phyloP scores from a whole-genome alignment of 495 filamentous ascomycete species.

The Podospora bellae-mahoneyi region DNA sequence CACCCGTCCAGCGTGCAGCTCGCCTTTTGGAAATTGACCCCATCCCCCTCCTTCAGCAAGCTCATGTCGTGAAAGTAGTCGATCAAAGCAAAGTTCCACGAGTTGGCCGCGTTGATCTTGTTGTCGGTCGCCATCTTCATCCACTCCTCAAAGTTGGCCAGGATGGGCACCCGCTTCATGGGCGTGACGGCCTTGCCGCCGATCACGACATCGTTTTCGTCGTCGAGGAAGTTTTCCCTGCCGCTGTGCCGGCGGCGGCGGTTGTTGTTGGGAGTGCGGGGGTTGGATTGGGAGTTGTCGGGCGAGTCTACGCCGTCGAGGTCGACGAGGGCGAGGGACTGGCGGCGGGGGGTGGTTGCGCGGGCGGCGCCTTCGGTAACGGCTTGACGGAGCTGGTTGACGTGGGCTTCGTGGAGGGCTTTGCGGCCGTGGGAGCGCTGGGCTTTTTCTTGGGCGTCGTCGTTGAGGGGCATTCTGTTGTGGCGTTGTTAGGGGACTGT shows the following conservation, averaged over 20 bases:
- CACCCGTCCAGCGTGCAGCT: conserved; percentile 98
- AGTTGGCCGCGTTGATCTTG: conserved; percentile 98
- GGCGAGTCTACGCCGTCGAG: conserved; percentile 53
- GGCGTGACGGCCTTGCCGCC: conserved; percentile 76
- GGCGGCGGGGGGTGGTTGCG: conserved; percentile 8
- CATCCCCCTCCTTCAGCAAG: conserved; percentile 88
- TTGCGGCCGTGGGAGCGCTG: conserved; percentile 82
- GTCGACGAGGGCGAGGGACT: conserved; percentile 52
- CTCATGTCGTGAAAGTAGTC: conserved; percentile 99
- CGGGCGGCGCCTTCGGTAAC: conserved; percentile 68
- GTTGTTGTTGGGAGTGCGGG: conserved; percentile 48
- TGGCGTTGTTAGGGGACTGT: conserved; percentile 16
- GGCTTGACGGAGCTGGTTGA: conserved; percentile 86
- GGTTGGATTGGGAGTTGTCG: conserved; percentile 43
- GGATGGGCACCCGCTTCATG: conserved; percentile 90
- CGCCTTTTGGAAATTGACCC: conserved; percentile 97
- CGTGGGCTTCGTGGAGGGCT: conserved; percentile 83
- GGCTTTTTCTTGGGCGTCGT: conserved; percentile 90
- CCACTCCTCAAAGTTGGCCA: conserved; percentile 99
- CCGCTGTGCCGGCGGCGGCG: conserved; percentile 44
- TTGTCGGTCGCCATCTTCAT: conserved; percentile 99
- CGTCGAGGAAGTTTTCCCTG: conserved; percentile 54
- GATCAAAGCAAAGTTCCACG: conserved; percentile 98
- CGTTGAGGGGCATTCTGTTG: conserved; percentile 79
- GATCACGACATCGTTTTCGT: conserved; percentile 59